Evolutionary conservation across 352 stramenopile species (phyloP).

Genomic region (Globisporangium abappressorium): DNA sequence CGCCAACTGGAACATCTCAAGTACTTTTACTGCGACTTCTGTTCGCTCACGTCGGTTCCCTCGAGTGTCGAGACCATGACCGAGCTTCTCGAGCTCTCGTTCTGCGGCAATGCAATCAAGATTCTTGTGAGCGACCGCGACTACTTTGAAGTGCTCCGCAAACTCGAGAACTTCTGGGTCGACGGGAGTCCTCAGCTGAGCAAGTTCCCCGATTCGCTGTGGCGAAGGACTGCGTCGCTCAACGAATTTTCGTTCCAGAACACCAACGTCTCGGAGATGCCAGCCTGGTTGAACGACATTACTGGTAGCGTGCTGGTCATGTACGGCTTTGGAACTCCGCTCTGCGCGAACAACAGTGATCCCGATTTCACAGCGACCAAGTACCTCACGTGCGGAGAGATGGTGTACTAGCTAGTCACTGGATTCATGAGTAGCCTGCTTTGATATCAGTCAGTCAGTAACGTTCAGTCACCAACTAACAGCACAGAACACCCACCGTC

Average conservation of each 20-base stretch:
- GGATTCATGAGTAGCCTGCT: too few relatives aligned
- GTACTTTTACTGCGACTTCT: slow-evolving; percentile 10
- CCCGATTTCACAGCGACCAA: background rate
- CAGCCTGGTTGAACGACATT: background rate
- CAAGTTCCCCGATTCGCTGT: slow-evolving; percentile 1
- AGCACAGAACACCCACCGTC: too few relatives aligned
- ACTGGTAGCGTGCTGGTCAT: background rate
- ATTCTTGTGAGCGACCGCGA: background rate
- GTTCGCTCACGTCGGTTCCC: background rate
- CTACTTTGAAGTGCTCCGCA: background rate
- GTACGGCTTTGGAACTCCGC: slow-evolving; percentile 2
- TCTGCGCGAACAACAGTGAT: background rate
- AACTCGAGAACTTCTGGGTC: slow-evolving; percentile 4
- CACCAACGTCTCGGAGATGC: slow-evolving; percentile 4
- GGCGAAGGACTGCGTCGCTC: background rate
- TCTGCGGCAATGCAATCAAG: background rate
- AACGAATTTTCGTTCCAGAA: slow-evolving; percentile 3
- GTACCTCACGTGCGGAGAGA: background rate
- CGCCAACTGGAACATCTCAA: slow-evolving; percentile 8
- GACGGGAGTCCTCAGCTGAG: background rate
- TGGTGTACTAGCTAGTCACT: background rate
- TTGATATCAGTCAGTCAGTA: too few relatives aligned
- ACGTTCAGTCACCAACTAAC: too few relatives aligned
- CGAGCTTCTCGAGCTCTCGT: slow-evolving; percentile 1
- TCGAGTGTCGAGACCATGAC: background rate